Percentiles rank a stretch among this genome's conserved stretches.
Evolutionary conservation across 129 eudicot genomes (phyloP).

Genomic region (Tagetes erecta): DNA sequence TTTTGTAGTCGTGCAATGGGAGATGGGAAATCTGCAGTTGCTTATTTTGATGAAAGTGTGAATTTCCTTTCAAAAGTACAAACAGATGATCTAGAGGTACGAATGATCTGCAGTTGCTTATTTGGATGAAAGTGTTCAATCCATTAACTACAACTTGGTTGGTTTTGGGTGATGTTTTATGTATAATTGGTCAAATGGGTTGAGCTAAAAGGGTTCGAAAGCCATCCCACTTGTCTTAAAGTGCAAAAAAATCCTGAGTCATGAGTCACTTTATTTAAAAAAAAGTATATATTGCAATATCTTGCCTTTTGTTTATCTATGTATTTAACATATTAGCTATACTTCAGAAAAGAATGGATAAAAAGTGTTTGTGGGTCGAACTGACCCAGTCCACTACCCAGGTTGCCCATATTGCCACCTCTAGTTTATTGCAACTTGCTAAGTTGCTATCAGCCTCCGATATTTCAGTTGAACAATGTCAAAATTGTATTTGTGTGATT

Average conservation of each 20-base stretch:
- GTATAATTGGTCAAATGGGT: neutral
- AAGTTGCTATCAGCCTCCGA: neutral
- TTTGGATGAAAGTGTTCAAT: neutral
- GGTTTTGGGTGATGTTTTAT: neutral
- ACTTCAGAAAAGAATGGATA: neutral
- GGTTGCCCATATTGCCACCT: neutral
- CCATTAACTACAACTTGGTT: neutral
- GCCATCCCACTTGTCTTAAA: neutral
- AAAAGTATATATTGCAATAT: neutral
- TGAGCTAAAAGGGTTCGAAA: neutral
- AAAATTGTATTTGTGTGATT: slow-evolving; percentile 2
- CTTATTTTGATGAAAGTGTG: slow-evolving; percentile 81
- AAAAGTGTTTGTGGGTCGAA: neutral
- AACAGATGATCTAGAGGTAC: slow-evolving; percentile 74
- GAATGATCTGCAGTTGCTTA: neutral
- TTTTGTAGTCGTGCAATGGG: slow-evolving; percentile 77
- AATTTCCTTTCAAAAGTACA: slow-evolving; percentile 62
- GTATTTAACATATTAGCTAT: neutral
- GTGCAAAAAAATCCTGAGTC: neutral
- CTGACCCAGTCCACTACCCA: neutral
- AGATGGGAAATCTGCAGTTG: slow-evolving; percentile 70
- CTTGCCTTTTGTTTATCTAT: neutral
- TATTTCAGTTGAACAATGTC: neutral
- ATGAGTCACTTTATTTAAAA: neutral
- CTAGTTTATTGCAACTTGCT: neutral